Evolutionary conservation across 1,284 basidiomycete species (phyloP).

Genomic region (Austroboletus sp.): DNA sequence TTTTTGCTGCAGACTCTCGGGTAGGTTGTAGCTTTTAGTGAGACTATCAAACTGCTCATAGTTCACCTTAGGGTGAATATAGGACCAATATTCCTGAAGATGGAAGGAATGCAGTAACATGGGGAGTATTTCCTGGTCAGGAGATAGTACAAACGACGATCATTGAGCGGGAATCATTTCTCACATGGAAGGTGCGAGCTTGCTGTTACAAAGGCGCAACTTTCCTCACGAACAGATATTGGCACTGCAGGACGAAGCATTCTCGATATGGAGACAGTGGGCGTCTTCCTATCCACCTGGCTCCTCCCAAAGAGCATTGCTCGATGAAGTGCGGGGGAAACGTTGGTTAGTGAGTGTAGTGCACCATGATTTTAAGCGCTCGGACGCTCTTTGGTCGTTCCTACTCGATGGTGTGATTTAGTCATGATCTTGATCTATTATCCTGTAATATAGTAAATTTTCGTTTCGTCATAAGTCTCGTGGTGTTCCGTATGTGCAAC

Average conservation of each 20-base stretch:
- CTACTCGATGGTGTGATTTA: slow-evolving; percentile 41
- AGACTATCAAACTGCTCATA: slow-evolving; percentile 1
- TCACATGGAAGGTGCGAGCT: slow-evolving; percentile 78
- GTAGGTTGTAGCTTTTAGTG: slow-evolving; percentile 38
- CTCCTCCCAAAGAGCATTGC: slow-evolving; percentile 65
- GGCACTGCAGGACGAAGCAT: slow-evolving; percentile 79
- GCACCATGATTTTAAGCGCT: slow-evolving; percentile 88
- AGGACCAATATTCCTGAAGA: slow-evolving; percentile 74
- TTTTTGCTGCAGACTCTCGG: slow-evolving; percentile 77
- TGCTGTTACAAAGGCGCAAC: not conserved
- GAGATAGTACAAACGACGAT: slow-evolving; percentile 97
- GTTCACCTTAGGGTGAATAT: slow-evolving; percentile 62
- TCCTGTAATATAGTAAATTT: not conserved
- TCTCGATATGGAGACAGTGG: slow-evolving; percentile 95
- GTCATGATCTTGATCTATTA: not conserved
- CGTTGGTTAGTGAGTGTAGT: slow-evolving; percentile 92
- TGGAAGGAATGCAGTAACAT: slow-evolving; percentile 92
- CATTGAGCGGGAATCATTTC: slow-evolving; percentile 87
- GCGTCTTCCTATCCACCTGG: slow-evolving; percentile 75
- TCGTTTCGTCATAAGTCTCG: too few relatives aligned
- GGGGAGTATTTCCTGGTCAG: slow-evolving; percentile 96
- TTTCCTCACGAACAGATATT: not conserved
- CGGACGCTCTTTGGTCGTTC: slow-evolving; percentile 82
- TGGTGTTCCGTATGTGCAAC: too few relatives aligned
- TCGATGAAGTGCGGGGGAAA: slow-evolving; percentile 66